Percentiles rank a stretch among this genome's conserved stretches.
phyloP scores from a whole-genome alignment of 306 rosid genomes.

The Ochetophila trinervis region DNA sequence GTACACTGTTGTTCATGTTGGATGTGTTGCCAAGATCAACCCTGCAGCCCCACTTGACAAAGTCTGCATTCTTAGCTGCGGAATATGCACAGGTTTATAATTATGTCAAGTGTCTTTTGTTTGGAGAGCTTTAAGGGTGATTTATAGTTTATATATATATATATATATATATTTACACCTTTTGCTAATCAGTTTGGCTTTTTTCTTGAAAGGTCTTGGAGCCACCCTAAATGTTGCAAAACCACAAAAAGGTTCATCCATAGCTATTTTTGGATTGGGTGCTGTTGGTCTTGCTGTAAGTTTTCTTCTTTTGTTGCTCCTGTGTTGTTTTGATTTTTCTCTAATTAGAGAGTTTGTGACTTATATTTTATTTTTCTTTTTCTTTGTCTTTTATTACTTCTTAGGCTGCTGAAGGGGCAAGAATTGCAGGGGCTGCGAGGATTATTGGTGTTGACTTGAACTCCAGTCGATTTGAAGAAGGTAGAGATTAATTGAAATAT shows the following conservation, averaged over 20 bases:
- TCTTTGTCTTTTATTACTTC: not conserved
- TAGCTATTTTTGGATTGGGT: slow-evolving; percentile 83
- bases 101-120: not conserved
- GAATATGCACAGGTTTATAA: slow-evolving; percentile 75
- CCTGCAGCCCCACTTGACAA: slow-evolving; percentile 89
- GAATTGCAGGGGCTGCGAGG: slow-evolving; percentile 35
- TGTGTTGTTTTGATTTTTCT: not conserved
- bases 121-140: not conserved
- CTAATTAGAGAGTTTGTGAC: not conserved
- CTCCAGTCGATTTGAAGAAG: slow-evolving; percentile 36
- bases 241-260: slow-evolving; percentile 67
- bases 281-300: slow-evolving; percentile 95
- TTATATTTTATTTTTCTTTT: not conserved
- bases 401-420: slow-evolving; percentile 62
- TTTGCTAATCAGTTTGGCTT: not conserved
- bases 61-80: slow-evolving; percentile 87
- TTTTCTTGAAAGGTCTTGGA: slow-evolving; percentile 55
- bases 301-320: not conserved
- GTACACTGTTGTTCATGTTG: slow-evolving; percentile 72
- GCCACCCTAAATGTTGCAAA: slow-evolving; percentile 88
- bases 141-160: not conserved
- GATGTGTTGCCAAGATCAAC: slow-evolving; percentile 79
- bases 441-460: slow-evolving; percentile 42
- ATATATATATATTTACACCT: too few species aligned
- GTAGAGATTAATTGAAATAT: slow-evolving; percentile 13